Base-by-base conservation (phyloP, 345 rosid genomes). In the Noccaea caerulescens region DNA sequence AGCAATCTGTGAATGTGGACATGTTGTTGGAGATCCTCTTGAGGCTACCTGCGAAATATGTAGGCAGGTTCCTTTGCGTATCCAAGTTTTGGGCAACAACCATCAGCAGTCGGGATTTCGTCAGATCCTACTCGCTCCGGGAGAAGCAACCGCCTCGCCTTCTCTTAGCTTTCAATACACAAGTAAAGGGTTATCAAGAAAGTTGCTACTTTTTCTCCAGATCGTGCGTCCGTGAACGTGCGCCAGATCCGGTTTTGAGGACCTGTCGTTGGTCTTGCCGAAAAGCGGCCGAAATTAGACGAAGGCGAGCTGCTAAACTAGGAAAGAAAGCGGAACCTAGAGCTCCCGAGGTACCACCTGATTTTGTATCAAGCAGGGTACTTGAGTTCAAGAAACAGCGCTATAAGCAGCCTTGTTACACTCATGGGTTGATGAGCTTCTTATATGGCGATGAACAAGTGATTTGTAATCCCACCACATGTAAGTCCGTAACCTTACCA, bases 401-500 rank as follows among this genome's bases (percentile, higher is more conserved):
- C 6, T 55, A 8, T 43, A 23, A 4, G 8, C 8, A 34, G 1
- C 47, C 34, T 58, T 10, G 47, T 4, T 58, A 58, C 30, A 47
- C 25, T 9, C 46, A 58, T 3, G 63, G 63, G 32, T 20, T 58
- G 33, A 18, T 58, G 7, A 58, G 63, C 8, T 11, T 38, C 6
- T 10, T 39, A 1, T 39, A 58, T 20, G 63, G 47, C 0, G 1
- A 39, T 18, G 63, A 38, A 20, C 63, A 58, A 3, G 9, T 58
- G 16, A 18, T 58, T 5, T 1, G 5, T 58, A 58, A 58, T 38
- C 63, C 63, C 5, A 58, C 3, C 46, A 39, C 30, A 10, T 33
- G 63, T 10, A 58, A 58, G 63, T 58, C 14, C 3, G 83, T 89
- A 66, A 88, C 85, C 76, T 83, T 86, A 8, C 88, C 30, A 25